Percentiles rank a stretch among this genome's conserved stretches.
These are phyloP conservation scores for Calonectria multiphialidica DNA, from an alignment of 2,329 filamentous ascomycete genomes.

Conservation along the genomic window DNA sequence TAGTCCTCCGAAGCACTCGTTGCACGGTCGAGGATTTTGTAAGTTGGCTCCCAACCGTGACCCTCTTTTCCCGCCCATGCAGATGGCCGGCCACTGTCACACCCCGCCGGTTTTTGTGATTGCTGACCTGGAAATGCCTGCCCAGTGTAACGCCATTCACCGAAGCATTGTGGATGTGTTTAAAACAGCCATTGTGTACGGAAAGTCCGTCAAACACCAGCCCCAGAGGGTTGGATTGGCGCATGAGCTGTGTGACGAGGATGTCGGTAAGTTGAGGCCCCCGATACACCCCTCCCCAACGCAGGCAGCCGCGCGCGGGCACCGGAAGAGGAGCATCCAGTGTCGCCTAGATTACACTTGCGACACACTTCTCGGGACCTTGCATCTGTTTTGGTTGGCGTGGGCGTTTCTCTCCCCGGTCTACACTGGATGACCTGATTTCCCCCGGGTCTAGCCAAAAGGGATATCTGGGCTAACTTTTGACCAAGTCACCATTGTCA, in stretches of 20 bases:
- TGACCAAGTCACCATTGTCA: conserved; percentile 68
- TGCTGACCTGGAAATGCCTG: conserved; percentile 52
- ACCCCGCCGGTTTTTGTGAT: conserved; percentile 27
- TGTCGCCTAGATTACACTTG: conserved; percentile 33
- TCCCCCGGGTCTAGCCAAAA: conserved; percentile 29
- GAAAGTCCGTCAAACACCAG: conserved; percentile 98
- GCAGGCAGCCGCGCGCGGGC: conserved; percentile 25
- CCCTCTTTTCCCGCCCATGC: conserved; percentile 7
- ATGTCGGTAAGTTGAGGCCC: conserved; percentile 79
- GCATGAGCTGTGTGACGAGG: conserved; percentile 95
- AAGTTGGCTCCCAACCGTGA: conserved; percentile 57
- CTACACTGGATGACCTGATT: conserved; percentile 26
- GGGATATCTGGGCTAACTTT: conserved; percentile 40
- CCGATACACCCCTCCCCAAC: conserved; percentile 19
- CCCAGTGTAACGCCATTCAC: conserved; percentile 95
- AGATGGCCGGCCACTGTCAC: conserved; percentile 22
- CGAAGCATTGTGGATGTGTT: conserved; percentile 96
- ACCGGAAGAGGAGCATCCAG: conserved; percentile 26
- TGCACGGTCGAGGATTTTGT: conserved; percentile 98
- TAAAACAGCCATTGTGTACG: conserved; percentile 95
- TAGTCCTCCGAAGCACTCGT: conserved; percentile 84
- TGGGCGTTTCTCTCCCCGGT: conserved; percentile 25
- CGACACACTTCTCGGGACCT: conserved; percentile 37
- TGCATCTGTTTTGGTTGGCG: conserved; percentile 30
- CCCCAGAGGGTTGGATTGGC: conserved; percentile 92